Percentiles rank a stretch among this genome's conserved stretches.
These are phyloP conservation scores for Phytophthora macrochlamydospora DNA, from an alignment of 352 stramenopile species.

Conservation along the genomic window DNA sequence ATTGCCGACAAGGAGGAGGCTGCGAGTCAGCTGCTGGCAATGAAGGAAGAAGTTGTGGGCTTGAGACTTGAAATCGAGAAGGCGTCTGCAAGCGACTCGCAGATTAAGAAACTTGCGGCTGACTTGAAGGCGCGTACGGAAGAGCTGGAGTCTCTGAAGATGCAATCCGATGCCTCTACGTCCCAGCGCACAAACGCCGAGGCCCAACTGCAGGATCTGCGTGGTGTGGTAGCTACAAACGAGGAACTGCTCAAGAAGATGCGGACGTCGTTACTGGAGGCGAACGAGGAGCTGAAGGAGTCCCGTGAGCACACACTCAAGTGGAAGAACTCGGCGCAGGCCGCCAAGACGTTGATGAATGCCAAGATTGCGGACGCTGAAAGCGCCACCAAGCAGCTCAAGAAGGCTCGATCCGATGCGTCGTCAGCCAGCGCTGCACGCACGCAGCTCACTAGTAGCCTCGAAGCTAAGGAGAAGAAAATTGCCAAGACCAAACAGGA, in stretches of 20 bases:
- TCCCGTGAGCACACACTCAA: slow-evolving; percentile 64
- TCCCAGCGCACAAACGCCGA: slow-evolving; percentile 34
- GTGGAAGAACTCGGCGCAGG: slow-evolving; percentile 75
- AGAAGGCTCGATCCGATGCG: slow-evolving; percentile 53
- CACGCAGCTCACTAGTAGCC: slow-evolving; percentile 54
- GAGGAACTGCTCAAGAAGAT: slow-evolving; percentile 80
- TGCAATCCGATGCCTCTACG: slow-evolving; percentile 40
- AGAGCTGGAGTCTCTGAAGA: slow-evolving; percentile 37
- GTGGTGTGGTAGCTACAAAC: slow-evolving; percentile 42
- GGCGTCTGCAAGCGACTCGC: slow-evolving; percentile 25
- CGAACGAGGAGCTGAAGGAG: slow-evolving; percentile 83
- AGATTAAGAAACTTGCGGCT: slow-evolving; percentile 42
- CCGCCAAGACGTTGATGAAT: slow-evolving; percentile 60
- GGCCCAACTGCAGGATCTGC: slow-evolving; percentile 50
- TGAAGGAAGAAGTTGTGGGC: slow-evolving; percentile 62
- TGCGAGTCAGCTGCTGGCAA: slow-evolving; percentile 30
- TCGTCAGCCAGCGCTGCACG: slow-evolving; percentile 45
- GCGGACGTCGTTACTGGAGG: slow-evolving; percentile 62
- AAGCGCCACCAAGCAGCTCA: slow-evolving; percentile 68
- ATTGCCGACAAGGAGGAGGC: slow-evolving; percentile 50
- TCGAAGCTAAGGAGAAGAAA: slow-evolving; percentile 78
- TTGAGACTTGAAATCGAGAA: slow-evolving; percentile 51
- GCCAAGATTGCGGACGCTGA: slow-evolving; percentile 76
- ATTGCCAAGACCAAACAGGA: slow-evolving; percentile 65
- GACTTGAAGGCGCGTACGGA: slow-evolving; percentile 41